Conservation (phyloP, 331 rosid genomes). For the Dryas integrifolia region DNA sequence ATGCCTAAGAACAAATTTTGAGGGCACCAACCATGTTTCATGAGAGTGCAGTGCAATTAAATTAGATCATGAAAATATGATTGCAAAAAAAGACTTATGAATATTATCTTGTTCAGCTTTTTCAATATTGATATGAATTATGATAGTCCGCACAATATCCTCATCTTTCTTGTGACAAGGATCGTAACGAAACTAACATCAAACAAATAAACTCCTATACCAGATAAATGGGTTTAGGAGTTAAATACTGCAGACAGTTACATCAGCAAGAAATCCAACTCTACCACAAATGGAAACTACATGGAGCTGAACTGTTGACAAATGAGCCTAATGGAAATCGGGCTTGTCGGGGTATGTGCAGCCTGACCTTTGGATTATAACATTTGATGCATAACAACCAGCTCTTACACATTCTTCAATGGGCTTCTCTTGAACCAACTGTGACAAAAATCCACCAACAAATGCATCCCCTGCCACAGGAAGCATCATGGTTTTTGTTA, state of each 20-base stretch:
- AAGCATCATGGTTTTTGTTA: neutral
- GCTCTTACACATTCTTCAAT: constrained; percentile 76
- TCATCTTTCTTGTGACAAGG: neutral
- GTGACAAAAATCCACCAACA: constrained; percentile 92
- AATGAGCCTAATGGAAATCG: constrained; percentile 43
- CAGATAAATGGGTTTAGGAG: constrained; percentile 4
- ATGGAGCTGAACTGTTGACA: neutral
- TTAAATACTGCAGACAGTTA: neutral
- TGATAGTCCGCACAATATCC: too few species aligned
- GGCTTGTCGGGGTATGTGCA: constrained; percentile 97
- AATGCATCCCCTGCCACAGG: constrained; percentile 77
- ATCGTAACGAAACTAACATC: neutral
- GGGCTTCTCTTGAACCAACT: constrained; percentile 69
- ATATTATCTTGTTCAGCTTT: neutral
- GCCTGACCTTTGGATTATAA: constrained; percentile 87
- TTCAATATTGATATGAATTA: neutral
- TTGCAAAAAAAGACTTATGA: neutral
- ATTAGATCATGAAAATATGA: neutral
- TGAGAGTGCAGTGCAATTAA: neutral
- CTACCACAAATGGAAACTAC: neutral
- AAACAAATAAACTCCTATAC: neutral
- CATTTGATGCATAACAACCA: constrained; percentile 80
- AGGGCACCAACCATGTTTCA: neutral
- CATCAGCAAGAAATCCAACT: neutral
- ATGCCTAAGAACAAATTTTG: too few species aligned